These are phyloP conservation scores for Lactifluus volemus DNA, from an alignment of 768 basidiomycete species.

Conservation along the genomic window DNA sequence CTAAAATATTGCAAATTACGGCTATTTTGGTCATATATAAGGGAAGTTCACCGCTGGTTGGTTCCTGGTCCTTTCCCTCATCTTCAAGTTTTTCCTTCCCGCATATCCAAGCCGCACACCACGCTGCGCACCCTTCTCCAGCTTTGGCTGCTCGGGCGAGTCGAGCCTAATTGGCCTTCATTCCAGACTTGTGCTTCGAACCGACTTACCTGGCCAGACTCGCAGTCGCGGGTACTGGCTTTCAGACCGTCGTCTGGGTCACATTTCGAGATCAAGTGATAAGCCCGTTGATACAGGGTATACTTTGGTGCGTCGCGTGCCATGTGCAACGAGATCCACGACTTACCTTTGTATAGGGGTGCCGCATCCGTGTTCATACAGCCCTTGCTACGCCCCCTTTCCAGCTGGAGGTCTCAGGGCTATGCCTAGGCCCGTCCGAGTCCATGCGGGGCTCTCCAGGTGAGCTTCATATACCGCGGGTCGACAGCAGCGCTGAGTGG, in stretches of 20 bases:
- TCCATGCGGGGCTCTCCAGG: too few species aligned
- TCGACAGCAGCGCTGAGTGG: too few species aligned
- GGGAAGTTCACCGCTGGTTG: too few species aligned
- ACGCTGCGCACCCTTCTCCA: too few species aligned
- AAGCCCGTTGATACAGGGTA: constrained; percentile 58
- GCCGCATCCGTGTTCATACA: constrained; percentile 6
- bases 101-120: too few species aligned
- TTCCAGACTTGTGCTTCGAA: constrained; percentile 74
- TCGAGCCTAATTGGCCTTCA: constrained; percentile 16
- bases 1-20: too few species aligned
- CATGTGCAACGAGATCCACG: not conserved
- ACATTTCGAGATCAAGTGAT: constrained; percentile 62
- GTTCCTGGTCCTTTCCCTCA: too few species aligned
- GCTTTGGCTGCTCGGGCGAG: too few species aligned
- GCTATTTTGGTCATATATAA: too few species aligned
- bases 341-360: not conserved
- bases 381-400: not conserved
- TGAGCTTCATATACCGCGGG: too few species aligned
- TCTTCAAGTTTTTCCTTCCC: too few species aligned
- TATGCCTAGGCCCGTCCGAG: too few species aligned
- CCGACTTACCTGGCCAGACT: constrained; percentile 59
- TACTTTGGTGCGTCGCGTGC: constrained; percentile 44
- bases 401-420: not conserved
- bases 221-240: constrained; percentile 42
- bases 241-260: constrained; percentile 52